phyloP scores from a whole-genome alignment of 768 basidiomycete species.

The Rickenella mellea region DNA sequence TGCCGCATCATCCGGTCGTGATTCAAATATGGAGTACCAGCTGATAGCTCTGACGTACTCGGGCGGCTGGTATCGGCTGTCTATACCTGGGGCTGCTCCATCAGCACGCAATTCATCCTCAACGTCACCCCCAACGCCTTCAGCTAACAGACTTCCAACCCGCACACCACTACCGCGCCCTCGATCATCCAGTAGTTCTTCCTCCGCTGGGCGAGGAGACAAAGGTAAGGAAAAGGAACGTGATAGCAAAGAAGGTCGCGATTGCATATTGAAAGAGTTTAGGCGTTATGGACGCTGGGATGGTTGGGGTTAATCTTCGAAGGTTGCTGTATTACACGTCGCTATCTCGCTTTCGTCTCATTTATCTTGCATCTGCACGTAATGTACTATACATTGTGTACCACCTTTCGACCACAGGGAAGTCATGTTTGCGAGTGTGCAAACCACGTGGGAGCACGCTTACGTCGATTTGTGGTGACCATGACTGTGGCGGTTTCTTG shows the following conservation, averaged over 20 bases:
- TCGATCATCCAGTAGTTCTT: constrained; percentile 48
- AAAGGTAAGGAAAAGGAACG: constrained; percentile 52
- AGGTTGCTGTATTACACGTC: too few relatives aligned
- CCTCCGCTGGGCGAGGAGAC: constrained; percentile 38
- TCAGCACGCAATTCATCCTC: constrained; percentile 17
- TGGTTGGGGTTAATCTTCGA: constrained; percentile 53
- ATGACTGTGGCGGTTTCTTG: too few relatives aligned
- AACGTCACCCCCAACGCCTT: constrained; percentile 10
- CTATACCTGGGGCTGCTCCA: constrained; percentile 38
- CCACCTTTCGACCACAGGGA: too few relatives aligned
- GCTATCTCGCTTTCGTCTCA: constrained; percentile 1
- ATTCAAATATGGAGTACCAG: constrained; percentile 46
- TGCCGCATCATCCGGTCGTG: constrained; percentile 17
- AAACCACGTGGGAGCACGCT: too few relatives aligned
- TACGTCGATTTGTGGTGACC: too few relatives aligned
- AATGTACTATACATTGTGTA: too few relatives aligned
- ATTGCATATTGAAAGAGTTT: constrained; percentile 68
- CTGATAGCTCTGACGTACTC: constrained; percentile 79
- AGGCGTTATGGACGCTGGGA: constrained; percentile 83
- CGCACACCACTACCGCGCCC: constrained; percentile 22
- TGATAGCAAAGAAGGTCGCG: constrained; percentile 49
- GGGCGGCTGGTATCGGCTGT: constrained; percentile 88
- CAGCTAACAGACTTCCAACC: constrained; percentile 14
- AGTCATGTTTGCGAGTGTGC: too few relatives aligned
- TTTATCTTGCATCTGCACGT: too few relatives aligned